Conservation (phyloP, 495 filamentous ascomycete genomes). For the Bathelium albidoporum region DNA sequence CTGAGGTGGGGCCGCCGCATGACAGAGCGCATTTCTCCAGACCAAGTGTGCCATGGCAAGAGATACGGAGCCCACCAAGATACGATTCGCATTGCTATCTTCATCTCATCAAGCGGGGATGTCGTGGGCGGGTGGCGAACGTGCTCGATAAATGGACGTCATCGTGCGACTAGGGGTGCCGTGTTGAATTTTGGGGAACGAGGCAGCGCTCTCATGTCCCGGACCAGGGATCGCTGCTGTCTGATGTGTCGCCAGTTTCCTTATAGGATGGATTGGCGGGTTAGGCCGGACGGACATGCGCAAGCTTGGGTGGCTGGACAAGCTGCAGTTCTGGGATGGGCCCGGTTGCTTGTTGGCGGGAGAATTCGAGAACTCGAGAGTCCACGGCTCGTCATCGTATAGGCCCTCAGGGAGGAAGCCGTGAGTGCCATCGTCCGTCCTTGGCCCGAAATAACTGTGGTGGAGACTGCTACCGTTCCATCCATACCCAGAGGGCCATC, state of each 20-base stretch:
- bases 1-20: not conserved
- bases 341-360: too few relatives aligned
- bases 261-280: not conserved
- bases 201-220: too few relatives aligned
- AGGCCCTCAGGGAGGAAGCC: not conserved
- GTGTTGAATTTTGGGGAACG: too few relatives aligned
- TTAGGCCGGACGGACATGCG: too few relatives aligned
- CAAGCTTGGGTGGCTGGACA: not conserved
- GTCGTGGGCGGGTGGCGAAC: not conserved
- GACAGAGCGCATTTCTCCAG: too few relatives aligned
- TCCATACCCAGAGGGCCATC: not conserved
- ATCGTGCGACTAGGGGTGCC: too few relatives aligned
- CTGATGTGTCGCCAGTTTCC: not conserved
- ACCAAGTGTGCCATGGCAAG: too few relatives aligned
- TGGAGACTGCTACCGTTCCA: not conserved
- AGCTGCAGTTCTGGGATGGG: too few relatives aligned
- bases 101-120: not conserved
- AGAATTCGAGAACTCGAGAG: too few relatives aligned
- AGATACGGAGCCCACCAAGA: not conserved
- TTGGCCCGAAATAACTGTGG: not conserved
- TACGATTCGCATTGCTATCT: not conserved
- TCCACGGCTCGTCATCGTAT: not conserved
- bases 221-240: not conserved
- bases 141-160: constrained; percentile 2
- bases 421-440: not conserved